Percentiles rank a stretch among this genome's conserved stretches.
These are phyloP conservation scores for Collybia nuda DNA, from an alignment of 768 basidiomycete species.

Conservation along the genomic window DNA sequence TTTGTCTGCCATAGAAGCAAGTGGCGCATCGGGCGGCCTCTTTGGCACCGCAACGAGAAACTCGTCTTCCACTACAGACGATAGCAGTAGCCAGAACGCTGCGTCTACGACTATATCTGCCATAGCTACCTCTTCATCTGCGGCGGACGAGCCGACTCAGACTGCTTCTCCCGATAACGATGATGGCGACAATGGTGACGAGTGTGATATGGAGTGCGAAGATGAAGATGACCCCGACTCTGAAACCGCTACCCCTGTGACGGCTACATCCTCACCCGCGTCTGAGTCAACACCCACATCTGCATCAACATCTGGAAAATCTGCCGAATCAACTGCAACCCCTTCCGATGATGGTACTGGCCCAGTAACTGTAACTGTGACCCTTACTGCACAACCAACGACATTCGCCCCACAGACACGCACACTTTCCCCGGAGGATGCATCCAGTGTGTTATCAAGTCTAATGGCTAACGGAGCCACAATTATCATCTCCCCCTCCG, in stretches of 20 bases:
- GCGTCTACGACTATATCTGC: conserved; percentile 3
- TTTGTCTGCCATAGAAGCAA: conserved; percentile 40
- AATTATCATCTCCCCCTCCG: conserved; percentile 6
- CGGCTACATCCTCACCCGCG: neutral
- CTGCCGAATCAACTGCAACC: conserved; percentile 6
- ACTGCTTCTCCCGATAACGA: neutral
- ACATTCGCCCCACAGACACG: conserved; percentile 35
- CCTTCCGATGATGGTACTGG: neutral
- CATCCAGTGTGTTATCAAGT: conserved; percentile 38
- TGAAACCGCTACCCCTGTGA: neutral
- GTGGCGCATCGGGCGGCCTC: conserved; percentile 45
- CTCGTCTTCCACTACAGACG: conserved; percentile 7
- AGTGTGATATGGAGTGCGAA: too few relatives aligned
- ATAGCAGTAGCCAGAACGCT: neutral
- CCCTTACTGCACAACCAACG: conserved; percentile 19
- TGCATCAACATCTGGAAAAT: neutral
- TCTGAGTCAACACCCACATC: neutral
- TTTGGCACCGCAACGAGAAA: conserved; percentile 19
- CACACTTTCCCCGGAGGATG: conserved; percentile 43
- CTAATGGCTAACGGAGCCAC: conserved; percentile 26
- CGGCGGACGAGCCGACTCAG: neutral
- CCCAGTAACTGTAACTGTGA: conserved; percentile 32
- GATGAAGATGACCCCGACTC: too few relatives aligned
- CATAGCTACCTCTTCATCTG: conserved; percentile 4
- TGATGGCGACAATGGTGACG: neutral